Percentiles rank a stretch among this genome's conserved stretches.
Evolutionary conservation across 202 grass and related monocot genomes (phyloP).

Genomic region (Carex arenaria): DNA sequence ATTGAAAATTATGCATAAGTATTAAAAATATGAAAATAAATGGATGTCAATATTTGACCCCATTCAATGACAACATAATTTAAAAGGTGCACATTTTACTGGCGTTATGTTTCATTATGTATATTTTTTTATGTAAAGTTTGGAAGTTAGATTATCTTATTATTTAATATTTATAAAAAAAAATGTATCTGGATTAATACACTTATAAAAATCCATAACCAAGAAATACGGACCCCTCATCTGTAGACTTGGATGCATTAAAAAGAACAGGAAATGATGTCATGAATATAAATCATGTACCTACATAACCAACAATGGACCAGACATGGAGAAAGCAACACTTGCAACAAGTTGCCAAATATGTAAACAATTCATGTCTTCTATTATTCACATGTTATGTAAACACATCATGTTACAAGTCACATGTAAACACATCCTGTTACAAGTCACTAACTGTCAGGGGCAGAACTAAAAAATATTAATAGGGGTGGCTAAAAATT

Average conservation of each 20-base stretch:
- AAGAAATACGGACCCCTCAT: not conserved
- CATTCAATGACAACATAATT: too few relatives aligned
- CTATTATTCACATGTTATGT: not conserved
- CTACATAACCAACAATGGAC: slow-evolving; percentile 2
- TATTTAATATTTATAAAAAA: too few relatives aligned
- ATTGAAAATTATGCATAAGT: too few relatives aligned
- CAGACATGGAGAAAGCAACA: not conserved
- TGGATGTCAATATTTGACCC: too few relatives aligned
- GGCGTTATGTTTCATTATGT: not conserved
- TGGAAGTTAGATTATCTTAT: too few relatives aligned
- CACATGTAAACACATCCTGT: too few relatives aligned
- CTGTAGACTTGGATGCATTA: not conserved
- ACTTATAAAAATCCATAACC: not conserved
- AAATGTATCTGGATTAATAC: not conserved
- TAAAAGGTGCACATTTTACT: not conserved
- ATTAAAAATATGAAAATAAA: too few relatives aligned
- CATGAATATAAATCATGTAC: slow-evolving; percentile 2
- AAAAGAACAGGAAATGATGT: not conserved
- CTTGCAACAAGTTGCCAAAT: not conserved
- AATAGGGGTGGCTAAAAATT: too few relatives aligned
- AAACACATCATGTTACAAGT: not conserved
- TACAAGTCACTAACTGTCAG: too few relatives aligned
- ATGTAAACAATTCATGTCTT: not conserved
- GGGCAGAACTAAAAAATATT: too few relatives aligned
- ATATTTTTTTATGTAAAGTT: not conserved